These are phyloP conservation scores for Pythium diclinum DNA, from an alignment of 352 stramenopile species.

Conservation along the genomic window DNA sequence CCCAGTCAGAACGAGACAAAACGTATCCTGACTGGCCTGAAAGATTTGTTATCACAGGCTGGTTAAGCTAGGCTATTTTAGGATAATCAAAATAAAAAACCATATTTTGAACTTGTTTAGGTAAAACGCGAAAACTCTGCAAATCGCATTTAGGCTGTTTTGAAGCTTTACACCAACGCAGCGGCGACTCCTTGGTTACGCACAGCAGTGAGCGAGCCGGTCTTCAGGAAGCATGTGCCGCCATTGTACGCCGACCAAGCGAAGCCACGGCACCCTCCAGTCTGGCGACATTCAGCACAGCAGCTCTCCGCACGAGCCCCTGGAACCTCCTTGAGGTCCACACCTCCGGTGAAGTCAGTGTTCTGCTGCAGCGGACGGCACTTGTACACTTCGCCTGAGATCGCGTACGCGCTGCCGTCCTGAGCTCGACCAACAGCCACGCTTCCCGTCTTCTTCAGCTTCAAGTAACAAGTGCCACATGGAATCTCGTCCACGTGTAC, in stretches of 20 bases:
- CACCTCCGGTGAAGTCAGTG: neutral
- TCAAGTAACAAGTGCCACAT: constrained; percentile 24
- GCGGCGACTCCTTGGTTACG: neutral
- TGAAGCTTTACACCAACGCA: neutral
- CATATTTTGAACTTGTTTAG: neutral
- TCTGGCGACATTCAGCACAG: constrained; percentile 1
- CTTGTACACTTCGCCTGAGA: constrained; percentile 8
- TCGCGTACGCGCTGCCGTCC: neutral
- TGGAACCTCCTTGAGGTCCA: neutral
- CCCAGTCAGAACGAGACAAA: too few species aligned
- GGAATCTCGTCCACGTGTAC: constrained; percentile 43
- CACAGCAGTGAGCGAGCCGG: neutral
- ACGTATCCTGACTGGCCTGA: neutral
- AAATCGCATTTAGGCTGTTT: too few species aligned
- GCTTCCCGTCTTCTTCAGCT: constrained; percentile 14
- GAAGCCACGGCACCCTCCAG: neutral
- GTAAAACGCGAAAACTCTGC: too few species aligned
- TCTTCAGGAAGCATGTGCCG: neutral
- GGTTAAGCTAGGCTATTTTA: neutral
- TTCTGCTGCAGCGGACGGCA: neutral
- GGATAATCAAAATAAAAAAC: too few species aligned
- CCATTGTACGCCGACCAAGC: neutral
- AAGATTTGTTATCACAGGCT: neutral
- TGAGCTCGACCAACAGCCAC: neutral
- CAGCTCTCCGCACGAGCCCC: constrained; percentile 1